A percentile compares a stretch with the other conserved stretches of the same genome.
Evolutionary conservation across 495 filamentous ascomycete genomes (phyloP).

Genomic region (Penicillium subrubescens): DNA sequence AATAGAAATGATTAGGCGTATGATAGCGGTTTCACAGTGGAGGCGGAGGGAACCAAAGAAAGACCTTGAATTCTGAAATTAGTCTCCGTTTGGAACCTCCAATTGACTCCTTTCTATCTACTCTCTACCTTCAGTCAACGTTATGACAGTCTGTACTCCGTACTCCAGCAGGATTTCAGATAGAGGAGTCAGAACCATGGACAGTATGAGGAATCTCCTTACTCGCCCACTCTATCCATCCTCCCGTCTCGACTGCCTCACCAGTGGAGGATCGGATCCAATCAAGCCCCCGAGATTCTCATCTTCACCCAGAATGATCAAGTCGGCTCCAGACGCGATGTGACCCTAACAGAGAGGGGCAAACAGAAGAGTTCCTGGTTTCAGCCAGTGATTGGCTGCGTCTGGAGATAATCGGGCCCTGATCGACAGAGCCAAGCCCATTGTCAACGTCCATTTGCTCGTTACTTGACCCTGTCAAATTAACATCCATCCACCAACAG

Average conservation of each 20-base stretch:
- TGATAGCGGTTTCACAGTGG: not conserved
- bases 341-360: conserved; percentile 17
- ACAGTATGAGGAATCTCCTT: not conserved
- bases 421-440: conserved; percentile 25
- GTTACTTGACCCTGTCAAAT: not conserved
- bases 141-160: not conserved
- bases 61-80: not conserved
- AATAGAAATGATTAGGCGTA: not conserved
- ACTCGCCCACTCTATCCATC: not conserved
- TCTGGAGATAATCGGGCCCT: conserved; percentile 24
- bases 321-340: conserved; percentile 14
- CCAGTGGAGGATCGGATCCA: conserved; percentile 10
- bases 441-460: conserved; percentile 5
- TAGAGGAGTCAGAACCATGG: not conserved
- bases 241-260: conserved; percentile 13
- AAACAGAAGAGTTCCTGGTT: conserved; percentile 7
- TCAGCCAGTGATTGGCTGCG: conserved; percentile 20
- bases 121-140: not conserved
- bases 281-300: conserved; percentile 7
- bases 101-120: not conserved
- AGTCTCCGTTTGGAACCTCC: not conserved
- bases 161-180: not conserved
- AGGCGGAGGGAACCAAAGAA: not conserved
- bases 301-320: not conserved
- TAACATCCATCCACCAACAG: not conserved